phyloP scores from a whole-genome alignment of 169 alveolate genomes.

The Eimeria maxima region DNA sequence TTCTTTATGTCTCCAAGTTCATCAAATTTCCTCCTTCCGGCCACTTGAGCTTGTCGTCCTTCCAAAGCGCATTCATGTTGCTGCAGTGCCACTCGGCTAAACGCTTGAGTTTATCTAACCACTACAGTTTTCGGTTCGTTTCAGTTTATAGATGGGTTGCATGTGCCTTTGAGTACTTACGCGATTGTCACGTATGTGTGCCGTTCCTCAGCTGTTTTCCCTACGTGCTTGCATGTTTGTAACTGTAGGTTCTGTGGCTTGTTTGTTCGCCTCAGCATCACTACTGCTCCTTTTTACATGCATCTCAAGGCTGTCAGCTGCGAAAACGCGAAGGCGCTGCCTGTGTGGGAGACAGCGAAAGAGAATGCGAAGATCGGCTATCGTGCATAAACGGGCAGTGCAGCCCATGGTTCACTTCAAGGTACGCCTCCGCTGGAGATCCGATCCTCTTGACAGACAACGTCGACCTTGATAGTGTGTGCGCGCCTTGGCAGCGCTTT shows the following conservation, averaged over 20 bases:
- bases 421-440: slow-evolving; percentile 47
- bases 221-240: no score
- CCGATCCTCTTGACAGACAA: slow-evolving; percentile 42
- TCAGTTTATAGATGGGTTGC: no score
- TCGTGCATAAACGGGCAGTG: slow-evolving; percentile 48
- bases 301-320: slow-evolving; percentile 49
- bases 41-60: background rate
- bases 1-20: no score
- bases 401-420: slow-evolving; percentile 41
- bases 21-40: background rate
- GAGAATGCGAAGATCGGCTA: slow-evolving; percentile 38
- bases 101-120: background rate
- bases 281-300: slow-evolving; percentile 49
- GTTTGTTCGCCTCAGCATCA: slow-evolving; percentile 16
- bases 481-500: slow-evolving; percentile 61
- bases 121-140: no score
- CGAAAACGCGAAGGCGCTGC: slow-evolving; percentile 34
- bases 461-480: slow-evolving; percentile 29
- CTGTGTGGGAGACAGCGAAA: slow-evolving; percentile 24
- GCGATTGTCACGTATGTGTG: no score
- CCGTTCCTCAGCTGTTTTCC: no score
- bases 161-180: no score
- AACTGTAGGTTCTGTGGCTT: no score
- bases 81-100: no score
- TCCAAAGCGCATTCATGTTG: no score